Percentiles rank a stretch among this genome's conserved stretches.
phyloP scores from a whole-genome alignment of 371 early-diverging fungal species.

The Smittium culicis region DNA sequence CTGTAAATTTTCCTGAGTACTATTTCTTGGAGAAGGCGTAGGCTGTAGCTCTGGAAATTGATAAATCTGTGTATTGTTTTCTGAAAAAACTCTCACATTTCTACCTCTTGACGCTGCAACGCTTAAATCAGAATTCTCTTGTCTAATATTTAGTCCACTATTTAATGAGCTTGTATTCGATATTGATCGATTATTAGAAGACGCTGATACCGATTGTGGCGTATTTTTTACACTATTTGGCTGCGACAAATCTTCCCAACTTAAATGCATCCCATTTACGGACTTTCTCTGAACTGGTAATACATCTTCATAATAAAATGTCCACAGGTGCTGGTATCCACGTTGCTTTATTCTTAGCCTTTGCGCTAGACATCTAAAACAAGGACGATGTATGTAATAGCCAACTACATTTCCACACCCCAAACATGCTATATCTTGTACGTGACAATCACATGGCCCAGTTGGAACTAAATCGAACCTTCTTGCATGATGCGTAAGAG shows the following conservation, averaged over 20 bases:
- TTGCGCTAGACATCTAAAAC: constrained; percentile 30
- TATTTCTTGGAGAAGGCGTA: background rate
- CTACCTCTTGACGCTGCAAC: background rate
- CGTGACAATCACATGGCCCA: constrained; percentile 33
- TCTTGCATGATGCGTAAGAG: constrained; percentile 26
- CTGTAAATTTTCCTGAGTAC: background rate
- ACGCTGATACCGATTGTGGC: background rate
- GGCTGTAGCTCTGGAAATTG: background rate
- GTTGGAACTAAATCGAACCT: constrained; percentile 28
- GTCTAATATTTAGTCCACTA: background rate
- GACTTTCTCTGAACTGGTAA: background rate
- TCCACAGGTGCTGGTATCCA: constrained; percentile 33
- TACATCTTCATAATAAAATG: constrained; percentile 28
- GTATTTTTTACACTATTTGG: background rate
- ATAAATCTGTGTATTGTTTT: background rate
- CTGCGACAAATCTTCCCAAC: background rate
- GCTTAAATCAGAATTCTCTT: background rate
- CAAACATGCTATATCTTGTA: constrained; percentile 30
- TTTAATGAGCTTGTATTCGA: background rate
- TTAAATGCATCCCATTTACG: background rate
- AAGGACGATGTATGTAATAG: constrained; percentile 31
- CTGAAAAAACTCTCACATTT: background rate
- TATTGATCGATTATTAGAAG: background rate
- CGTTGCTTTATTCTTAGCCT: constrained; percentile 29
- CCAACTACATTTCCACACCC: constrained; percentile 32